A percentile compares a stretch with the other conserved stretches of the same genome.
phyloP scores from a whole-genome alignment of 2,329 filamentous ascomycete genomes.

The Aschersonia sp. region DNA sequence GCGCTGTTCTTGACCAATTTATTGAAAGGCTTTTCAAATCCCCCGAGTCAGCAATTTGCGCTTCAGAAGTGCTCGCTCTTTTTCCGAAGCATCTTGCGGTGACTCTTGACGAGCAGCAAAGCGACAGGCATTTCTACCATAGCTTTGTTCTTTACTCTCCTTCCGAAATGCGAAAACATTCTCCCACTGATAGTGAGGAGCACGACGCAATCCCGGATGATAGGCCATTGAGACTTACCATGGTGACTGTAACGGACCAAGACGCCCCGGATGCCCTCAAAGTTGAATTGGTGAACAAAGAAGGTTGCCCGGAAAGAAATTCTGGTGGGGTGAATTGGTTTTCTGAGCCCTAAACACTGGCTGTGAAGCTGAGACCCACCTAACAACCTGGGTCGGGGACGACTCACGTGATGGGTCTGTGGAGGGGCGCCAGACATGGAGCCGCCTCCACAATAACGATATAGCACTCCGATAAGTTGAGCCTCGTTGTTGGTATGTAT shows the following conservation, averaged over 20 bases:
- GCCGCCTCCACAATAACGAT: too few relatives aligned
- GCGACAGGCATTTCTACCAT: conserved; percentile 27
- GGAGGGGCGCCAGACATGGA: too few relatives aligned
- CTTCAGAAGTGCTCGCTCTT: conserved; percentile 60
- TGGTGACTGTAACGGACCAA: conserved; percentile 44
- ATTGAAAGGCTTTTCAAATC: conserved; percentile 58
- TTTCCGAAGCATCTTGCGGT: conserved; percentile 97
- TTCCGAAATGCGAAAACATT: too few relatives aligned
- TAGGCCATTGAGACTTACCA: conserved; percentile 44
- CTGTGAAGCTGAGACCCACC: not conserved
- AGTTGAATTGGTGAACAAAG: conserved; percentile 1
- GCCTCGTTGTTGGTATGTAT: too few relatives aligned
- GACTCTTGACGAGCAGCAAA: conserved; percentile 44
- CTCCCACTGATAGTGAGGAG: too few relatives aligned
- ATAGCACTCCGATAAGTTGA: too few relatives aligned
- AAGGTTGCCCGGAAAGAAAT: not conserved
- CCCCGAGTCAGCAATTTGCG: conserved; percentile 99
- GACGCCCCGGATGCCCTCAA: conserved; percentile 11
- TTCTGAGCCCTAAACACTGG: conserved; percentile 22
- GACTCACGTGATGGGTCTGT: conserved; percentile 17
- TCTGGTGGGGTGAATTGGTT: conserved; percentile 25
- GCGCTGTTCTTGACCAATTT: conserved; percentile 95
- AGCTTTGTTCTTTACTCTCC: not conserved
- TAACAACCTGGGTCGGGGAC: conserved; percentile 21
- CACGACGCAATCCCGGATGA: conserved; percentile 6